Conservation (phyloP, 2,329 filamentous ascomycete genomes). For the Diplodia sapinea region DNA sequence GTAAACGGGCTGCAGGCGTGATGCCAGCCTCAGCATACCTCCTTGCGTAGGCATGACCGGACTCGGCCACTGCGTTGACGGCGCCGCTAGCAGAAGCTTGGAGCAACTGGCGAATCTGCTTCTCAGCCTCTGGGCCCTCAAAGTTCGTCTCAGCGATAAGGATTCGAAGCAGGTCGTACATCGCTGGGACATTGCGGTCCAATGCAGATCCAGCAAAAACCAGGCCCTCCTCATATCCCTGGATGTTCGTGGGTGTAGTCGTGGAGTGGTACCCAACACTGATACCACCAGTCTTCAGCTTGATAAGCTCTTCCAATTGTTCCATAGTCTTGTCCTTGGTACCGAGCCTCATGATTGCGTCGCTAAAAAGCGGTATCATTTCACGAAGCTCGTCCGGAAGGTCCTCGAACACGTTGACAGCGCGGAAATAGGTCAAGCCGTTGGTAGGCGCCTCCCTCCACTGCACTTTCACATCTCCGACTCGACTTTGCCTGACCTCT, state of each 20-base stretch:
- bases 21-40: constrained; percentile 82
- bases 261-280: constrained; percentile 84
- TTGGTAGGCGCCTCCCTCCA: constrained; percentile 95
- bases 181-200: constrained; percentile 85
- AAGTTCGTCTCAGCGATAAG: constrained; percentile 90
- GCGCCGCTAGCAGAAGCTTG: constrained; percentile 87
- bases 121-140: constrained; percentile 77
- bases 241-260: constrained; percentile 74
- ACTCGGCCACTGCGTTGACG: constrained; percentile 87
- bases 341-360: constrained; percentile 90
- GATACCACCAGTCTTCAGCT: constrained; percentile 92
- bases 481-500: constrained; percentile 62
- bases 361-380: constrained; percentile 87
- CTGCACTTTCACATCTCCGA: constrained; percentile 73
- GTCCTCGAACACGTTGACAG: constrained; percentile 78
- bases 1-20: constrained; percentile 71
- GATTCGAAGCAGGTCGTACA: constrained; percentile 84
- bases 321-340: constrained; percentile 90
- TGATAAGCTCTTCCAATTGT: constrained; percentile 92
- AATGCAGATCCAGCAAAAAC: constrained; percentile 85
- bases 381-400: constrained; percentile 84
- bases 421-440: constrained; percentile 93
- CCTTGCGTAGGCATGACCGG: constrained; percentile 85
- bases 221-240: constrained; percentile 77
- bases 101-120: constrained; percentile 83